phyloP scores from a whole-genome alignment of 1,284 basidiomycete species.

The Ustilago trichophora region DNA sequence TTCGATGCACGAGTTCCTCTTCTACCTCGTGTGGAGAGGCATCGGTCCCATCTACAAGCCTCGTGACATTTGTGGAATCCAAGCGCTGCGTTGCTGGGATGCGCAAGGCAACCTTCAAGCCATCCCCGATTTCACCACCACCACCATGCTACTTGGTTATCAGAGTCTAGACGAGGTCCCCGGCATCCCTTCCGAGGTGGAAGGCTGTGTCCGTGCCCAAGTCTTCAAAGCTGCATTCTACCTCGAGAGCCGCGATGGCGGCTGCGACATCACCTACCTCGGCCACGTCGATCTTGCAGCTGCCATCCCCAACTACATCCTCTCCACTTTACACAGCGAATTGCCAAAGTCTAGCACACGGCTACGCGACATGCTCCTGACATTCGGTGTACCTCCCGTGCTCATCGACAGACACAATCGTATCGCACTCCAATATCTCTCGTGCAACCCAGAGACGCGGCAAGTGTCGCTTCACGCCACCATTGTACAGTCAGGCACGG shows the following conservation, averaged over 20 bases:
- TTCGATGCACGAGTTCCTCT: conserved; percentile 47
- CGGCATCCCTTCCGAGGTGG: conserved; percentile 29
- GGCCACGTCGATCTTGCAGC: conserved; percentile 38
- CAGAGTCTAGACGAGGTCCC: conserved; percentile 33
- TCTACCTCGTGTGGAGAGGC: conserved; percentile 52
- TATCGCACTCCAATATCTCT: conserved; percentile 41
- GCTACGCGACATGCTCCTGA: conserved; percentile 45
- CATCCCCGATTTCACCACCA: conserved; percentile 34
- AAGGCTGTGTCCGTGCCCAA: conserved; percentile 46
- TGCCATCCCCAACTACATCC: conserved; percentile 47
- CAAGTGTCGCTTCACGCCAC: conserved; percentile 35
- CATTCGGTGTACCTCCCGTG: conserved; percentile 51
- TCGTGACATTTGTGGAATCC: conserved; percentile 46
- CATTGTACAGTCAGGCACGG: conserved; percentile 41
- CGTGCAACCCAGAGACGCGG: conserved; percentile 42
- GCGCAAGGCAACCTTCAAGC: conserved; percentile 29
- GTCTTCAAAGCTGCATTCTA: conserved; percentile 47
- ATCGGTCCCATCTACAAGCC: conserved; percentile 54
- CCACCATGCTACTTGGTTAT: conserved; percentile 41
- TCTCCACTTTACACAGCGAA: conserved; percentile 38
- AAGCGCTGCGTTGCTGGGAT: conserved; percentile 42
- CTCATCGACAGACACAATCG: conserved; percentile 40
- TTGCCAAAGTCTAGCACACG: conserved; percentile 31
- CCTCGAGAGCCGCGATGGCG: conserved; percentile 37
- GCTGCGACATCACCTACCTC: conserved; percentile 50